phyloP scores from a whole-genome alignment of 768 basidiomycete genomes.

The Boletus insuetus region DNA sequence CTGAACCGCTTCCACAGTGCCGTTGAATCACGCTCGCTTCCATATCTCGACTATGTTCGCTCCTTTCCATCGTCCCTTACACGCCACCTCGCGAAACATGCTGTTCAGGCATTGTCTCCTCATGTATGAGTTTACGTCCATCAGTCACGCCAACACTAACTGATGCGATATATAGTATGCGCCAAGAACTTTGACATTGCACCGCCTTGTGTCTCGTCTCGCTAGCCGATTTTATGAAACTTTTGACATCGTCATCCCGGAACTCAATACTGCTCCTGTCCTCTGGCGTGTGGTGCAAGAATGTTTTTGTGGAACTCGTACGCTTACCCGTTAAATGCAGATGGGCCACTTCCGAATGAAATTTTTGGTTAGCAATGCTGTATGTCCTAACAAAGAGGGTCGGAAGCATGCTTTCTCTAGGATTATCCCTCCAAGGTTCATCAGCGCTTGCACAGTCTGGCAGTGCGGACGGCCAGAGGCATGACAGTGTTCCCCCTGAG shows the following conservation, averaged over 20 bases:
- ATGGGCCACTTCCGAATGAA: background rate
- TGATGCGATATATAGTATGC: conserved; percentile 48
- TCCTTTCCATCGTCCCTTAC: conserved; percentile 60
- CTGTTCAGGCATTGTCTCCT: conserved; percentile 64
- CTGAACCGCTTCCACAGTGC: conserved; percentile 42
- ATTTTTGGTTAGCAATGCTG: conserved; percentile 44
- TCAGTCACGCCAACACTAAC: conserved; percentile 12
- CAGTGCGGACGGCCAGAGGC: conserved; percentile 42
- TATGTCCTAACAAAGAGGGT: conserved; percentile 65
- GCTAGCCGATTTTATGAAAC: conserved; percentile 51
- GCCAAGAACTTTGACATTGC: conserved; percentile 56
- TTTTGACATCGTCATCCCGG: conserved; percentile 66
- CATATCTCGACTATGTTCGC: conserved; percentile 73
- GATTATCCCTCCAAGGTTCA: conserved; percentile 56
- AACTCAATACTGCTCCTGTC: conserved; percentile 70
- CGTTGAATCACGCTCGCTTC: conserved; percentile 73
- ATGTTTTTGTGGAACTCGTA: conserved; percentile 72
- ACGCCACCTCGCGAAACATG: conserved; percentile 71
- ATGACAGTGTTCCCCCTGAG: conserved; percentile 70
- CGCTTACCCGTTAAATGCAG: conserved; percentile 31
- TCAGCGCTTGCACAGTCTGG: conserved; percentile 44
- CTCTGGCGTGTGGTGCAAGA: conserved; percentile 71
- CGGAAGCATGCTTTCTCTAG: conserved; percentile 51
- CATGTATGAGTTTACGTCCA: conserved; percentile 40
- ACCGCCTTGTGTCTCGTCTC: conserved; percentile 58